Evolutionary conservation across 2,329 filamentous ascomycete genomes (phyloP).

Genomic region (Aulographum hederae): DNA sequence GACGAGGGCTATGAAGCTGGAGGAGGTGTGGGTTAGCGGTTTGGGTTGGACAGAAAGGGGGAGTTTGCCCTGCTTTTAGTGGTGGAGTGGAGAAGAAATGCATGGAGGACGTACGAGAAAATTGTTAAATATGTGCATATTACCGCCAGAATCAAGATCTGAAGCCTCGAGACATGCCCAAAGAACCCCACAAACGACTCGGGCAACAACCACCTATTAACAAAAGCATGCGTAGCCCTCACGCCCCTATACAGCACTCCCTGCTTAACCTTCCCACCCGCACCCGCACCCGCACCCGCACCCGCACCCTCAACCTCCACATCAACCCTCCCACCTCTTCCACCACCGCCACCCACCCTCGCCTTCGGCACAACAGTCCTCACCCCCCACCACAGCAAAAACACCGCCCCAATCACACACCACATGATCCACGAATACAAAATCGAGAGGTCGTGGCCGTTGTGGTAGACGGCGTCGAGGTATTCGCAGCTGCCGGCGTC

Average conservation of each 20-base stretch:
- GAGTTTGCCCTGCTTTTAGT: too few species aligned
- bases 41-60: too few species aligned
- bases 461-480: constrained; percentile 34
- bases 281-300: too few species aligned
- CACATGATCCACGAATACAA: constrained; percentile 38
- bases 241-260: constrained; percentile 11
- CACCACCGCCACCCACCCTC: too few species aligned
- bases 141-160: constrained; percentile 41
- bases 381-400: constrained; percentile 24
- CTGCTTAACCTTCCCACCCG: constrained; percentile 9
- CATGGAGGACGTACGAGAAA: constrained; percentile 30
- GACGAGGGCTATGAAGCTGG: constrained; percentile 40
- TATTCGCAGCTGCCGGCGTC: constrained; percentile 40
- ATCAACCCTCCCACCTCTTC: too few species aligned
- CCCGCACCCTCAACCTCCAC: too few species aligned
- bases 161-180: constrained; percentile 48
- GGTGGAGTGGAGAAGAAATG: background rate
- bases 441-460: constrained; percentile 35
- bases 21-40: too few species aligned
- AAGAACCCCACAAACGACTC: constrained; percentile 41
- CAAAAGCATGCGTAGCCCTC: constrained; percentile 20
- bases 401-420: constrained; percentile 31
- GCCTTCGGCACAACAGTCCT: constrained; percentile 13
- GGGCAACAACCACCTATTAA: constrained; percentile 38
- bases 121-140: constrained; percentile 45